Base-by-base conservation (phyloP, 164 flowering plant species). In the Nymphaea colorata region DNA sequence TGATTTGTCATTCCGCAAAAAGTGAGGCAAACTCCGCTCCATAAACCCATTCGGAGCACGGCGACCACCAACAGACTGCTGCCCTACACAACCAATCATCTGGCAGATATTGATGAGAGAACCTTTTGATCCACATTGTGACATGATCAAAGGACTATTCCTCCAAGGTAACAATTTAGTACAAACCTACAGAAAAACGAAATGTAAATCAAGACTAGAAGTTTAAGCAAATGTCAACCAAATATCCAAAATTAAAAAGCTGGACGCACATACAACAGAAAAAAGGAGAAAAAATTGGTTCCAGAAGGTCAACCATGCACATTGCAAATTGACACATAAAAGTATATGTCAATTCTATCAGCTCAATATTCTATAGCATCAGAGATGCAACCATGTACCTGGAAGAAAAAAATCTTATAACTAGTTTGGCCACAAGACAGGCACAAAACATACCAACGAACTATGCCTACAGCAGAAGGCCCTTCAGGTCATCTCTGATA, bases 11-110 rank as follows among this genome's bases (percentile, higher is more conserved):
- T 83, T 87, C 70, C 75, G 80, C 43, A 79, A 87, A 66, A 92
- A 95, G 82, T 95, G 99, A 61, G 99, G 99, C 72, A 95, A 96
- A 72, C 90, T 88, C 63, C 98, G 87, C 73, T 86, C 97, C 43
- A 92, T 85, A 72, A 95, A 95, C 53, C 98, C 99, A 79, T 92
- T 74, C 17, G 97, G 91, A 53, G 93, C 96, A 79, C 98, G 90
- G 41, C 86, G 86, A 71, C 99, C 99, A 5, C 93, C 91, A 75
- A 95, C 98, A 42, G 87, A 79, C 71, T 95, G 99, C 78, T 95
- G 99, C 65, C 99, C 98, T 68, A 95, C 99, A 82, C 98, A 95
- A 15, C 92, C 97, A 83, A 92, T 75, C 99, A 95, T 95, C 73
- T 95, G 99, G 66, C 94, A 85, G 16, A 95, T 92, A 80, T 92